Evolutionary conservation across 1,139 yeast genomes (phyloP), one percentile per base, ranked within the genome.

Genomic region (Geotrichum cucujoidarum): DNA sequence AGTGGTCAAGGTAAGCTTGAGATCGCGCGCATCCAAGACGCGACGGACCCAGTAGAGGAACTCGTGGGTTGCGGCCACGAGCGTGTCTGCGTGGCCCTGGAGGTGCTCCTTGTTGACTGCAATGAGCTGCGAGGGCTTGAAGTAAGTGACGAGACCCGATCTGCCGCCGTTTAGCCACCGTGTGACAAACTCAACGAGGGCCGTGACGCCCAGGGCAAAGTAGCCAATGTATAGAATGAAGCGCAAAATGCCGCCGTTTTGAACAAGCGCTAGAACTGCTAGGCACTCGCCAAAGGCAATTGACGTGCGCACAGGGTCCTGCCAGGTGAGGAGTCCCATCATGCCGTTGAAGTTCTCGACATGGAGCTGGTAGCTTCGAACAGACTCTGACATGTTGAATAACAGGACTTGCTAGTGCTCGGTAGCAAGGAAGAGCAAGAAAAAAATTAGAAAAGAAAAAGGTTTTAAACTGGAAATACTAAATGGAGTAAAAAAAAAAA

Each of bases 261-360:
- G 84, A 62, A 87, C 65, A 33, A 84, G 70, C 53, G 84, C 60
- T 62, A 90, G 73, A 21, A 76, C 71, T 32, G 74, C 70, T 41
- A 90, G 62, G 48, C 81, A 68, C 43, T 81, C 75, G 45, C 84
- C 95, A 58, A 89, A 79, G 37, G 83, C 79, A 61, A 82, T 81
- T 53, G 85, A 97, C 49, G 96, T 81, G 61, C 76, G 74, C 55
- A 76, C 70, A 35, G 97, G 96, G 63, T 87, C 77, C 59, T 78
- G 75, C 97, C 97, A 90, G 56, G 90, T 80, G 55, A 90, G 72
- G 57, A 89, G 45, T 7, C 47, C 32, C 22, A 20, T 10, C 10
- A 42, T 20, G 11, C 40, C 38, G 3, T 34, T 39, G 25, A 47
- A 37, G 3, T 35, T 41, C 17, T 45, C 43, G 20, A 46, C 43